A percentile compares a stretch with the other conserved stretches of the same genome.
Conservation (phyloP, 2,329 filamentous ascomycete species). For the Neurospora sp. region DNA sequence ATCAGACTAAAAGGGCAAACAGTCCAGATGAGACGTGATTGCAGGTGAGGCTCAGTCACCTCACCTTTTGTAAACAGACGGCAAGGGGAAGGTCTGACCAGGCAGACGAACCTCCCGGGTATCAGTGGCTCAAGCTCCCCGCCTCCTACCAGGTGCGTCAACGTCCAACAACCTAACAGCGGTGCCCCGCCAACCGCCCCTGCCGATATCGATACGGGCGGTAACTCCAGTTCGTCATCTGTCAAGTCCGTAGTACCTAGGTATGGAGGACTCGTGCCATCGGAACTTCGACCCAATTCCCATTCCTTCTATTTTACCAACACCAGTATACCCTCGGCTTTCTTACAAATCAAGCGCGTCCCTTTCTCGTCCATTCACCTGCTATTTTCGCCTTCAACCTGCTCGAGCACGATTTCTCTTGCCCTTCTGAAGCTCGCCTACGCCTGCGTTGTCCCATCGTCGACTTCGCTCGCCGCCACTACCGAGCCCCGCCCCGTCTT, state of each 20-base stretch:
- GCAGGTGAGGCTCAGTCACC: neutral
- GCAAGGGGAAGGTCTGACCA: neutral
- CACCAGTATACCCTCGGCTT: neutral
- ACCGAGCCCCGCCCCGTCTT: neutral
- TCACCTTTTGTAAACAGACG: neutral
- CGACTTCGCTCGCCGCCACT: neutral
- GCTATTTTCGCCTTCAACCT: neutral
- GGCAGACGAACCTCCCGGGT: neutral
- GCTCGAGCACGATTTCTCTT: neutral
- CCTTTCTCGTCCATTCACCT: neutral
- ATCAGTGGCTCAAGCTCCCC: neutral
- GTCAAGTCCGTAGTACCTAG: neutral
- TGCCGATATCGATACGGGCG: neutral
- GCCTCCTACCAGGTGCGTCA: neutral
- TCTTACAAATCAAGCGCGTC: neutral
- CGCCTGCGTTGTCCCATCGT: neutral
- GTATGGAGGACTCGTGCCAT: neutral
- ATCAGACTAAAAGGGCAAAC: neutral
- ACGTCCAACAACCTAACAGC: neutral
- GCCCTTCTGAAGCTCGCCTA: neutral
- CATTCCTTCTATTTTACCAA: slow-evolving; percentile 3
- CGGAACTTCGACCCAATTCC: slow-evolving; percentile 15
- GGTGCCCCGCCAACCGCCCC: neutral
- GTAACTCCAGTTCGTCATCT: neutral
- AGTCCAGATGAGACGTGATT: neutral